Conservation (phyloP, 306 rosid species). For the Rubus idaeus region DNA sequence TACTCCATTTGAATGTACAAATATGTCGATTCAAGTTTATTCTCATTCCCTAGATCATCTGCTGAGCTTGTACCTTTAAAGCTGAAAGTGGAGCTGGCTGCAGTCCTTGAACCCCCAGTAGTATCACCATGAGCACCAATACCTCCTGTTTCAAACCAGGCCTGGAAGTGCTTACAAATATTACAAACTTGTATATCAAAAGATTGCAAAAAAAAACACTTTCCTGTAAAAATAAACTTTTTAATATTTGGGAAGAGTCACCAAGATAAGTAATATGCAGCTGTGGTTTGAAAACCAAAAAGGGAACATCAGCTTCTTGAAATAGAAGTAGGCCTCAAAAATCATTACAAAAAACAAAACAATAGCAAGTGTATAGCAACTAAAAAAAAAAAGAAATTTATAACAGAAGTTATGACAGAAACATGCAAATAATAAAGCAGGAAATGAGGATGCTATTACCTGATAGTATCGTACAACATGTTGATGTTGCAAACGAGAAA, state of each 20-base stretch:
- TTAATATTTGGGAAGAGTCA: not conserved
- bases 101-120: constrained; percentile 64
- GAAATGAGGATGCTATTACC: constrained; percentile 49
- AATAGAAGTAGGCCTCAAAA: constrained; percentile 5
- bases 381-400: not conserved
- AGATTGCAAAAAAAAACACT: constrained; percentile 3
- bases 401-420: not conserved
- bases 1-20: constrained; percentile 98
- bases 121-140: constrained; percentile 56
- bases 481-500: constrained; percentile 95
- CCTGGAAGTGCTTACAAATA: constrained; percentile 56
- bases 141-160: constrained; percentile 94
- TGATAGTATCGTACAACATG: constrained; percentile 97
- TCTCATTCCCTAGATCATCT: constrained; percentile 61
- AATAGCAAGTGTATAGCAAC: not conserved
- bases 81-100: constrained; percentile 67
- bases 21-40: constrained; percentile 77
- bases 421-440: constrained; percentile 15
- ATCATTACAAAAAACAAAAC: constrained; percentile 19
- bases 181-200: constrained; percentile 21
- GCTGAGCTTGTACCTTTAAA: constrained; percentile 44
- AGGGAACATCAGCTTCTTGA: not conserved
- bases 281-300: not conserved
- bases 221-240: not conserved
- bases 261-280: not conserved